Percentiles rank a stretch among this genome's conserved stretches.
Conservation (phyloP, 768 basidiomycete genomes). For the Mrakia frigida region DNA sequence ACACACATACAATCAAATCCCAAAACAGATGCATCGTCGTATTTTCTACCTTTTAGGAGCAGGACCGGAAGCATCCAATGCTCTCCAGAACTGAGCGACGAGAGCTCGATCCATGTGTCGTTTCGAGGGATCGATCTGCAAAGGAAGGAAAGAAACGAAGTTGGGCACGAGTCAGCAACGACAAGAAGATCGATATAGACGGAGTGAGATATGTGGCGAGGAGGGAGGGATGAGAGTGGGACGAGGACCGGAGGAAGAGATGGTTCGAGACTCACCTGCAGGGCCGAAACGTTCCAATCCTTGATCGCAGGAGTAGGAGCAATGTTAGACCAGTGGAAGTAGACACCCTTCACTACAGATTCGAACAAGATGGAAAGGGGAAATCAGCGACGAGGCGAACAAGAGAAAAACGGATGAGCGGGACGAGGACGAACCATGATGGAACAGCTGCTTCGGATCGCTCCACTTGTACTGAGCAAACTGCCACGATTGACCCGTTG, state of each 20-base stretch:
- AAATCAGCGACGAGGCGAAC: background rate
- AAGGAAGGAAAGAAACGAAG: background rate
- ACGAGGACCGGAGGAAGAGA: too few relatives aligned
- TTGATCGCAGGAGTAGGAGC: conserved; percentile 80
- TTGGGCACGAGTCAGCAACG: too few relatives aligned
- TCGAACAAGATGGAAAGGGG: too few relatives aligned
- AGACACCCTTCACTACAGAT: conserved; percentile 94
- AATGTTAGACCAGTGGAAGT: conserved; percentile 91
- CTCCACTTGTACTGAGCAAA: conserved; percentile 96
- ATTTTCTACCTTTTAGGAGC: background rate
- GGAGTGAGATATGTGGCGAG: background rate
- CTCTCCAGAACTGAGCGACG: conserved; percentile 94
- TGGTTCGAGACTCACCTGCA: conserved; percentile 58
- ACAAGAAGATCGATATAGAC: too few relatives aligned
- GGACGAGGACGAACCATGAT: conserved; percentile 64
- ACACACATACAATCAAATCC: background rate
- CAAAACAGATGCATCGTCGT: too few relatives aligned
- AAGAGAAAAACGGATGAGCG: conserved; percentile 32
- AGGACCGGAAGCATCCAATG: conserved; percentile 53
- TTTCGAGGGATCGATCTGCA: conserved; percentile 78
- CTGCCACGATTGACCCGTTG: conserved; percentile 97
- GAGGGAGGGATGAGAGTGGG: too few relatives aligned
- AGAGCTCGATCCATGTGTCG: conserved; percentile 91
- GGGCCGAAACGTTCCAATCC: conserved; percentile 95
- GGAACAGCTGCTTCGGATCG: conserved; percentile 84